Base-by-base conservation (phyloP, 345 rosid genomes). In the Theobroma cacao region DNA sequence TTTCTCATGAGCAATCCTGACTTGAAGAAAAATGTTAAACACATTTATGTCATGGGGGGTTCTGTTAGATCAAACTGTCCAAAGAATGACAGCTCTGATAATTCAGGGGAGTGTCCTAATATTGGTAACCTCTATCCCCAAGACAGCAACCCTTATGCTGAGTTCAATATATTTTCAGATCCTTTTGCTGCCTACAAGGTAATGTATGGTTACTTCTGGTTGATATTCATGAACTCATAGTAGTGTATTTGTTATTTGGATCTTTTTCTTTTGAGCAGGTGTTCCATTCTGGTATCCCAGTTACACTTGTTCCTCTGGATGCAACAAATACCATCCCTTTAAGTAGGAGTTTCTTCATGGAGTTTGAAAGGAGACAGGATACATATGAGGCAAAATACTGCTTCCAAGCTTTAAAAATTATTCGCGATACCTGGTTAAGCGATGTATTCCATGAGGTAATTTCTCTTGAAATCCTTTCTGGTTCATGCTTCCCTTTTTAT, bases 111-210 rank as follows among this genome's bases (percentile, higher is more conserved):
- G 78, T 94, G 97, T 55, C 91, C 94, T 41, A 87, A 85, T 81
- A 83, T 34, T 2, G 98, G 98, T 8, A 93, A 95, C 83, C 53
- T 95, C 84, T 91, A 84, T 82, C 87, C 97, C 84, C 91, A 84
- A 41, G 64, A 82, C 20, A 88, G 90, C 72, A 95, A 95, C 79
- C 98, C 98, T 31, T 95, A 87, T 55, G 98, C 95, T 0, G 98
- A 95, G 87, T 95, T 92, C 84, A 95, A 95, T 81, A 84, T 93
- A 43, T 95, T 91, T 55, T 89, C 71, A 36, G 95, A 95, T 80
- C 98, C 98, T 78, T 93, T 95, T 59, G 95, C 98, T 62, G 91
- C 98, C 33, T 93, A 92, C 75, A 95, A 95, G 92, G 97, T 92
- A 43, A 50, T 2, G 22, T 50, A 22, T 9, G 28, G n/a, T 60